These are phyloP conservation scores for Pyrenochaeta sp. DNA, from an alignment of 2,329 filamentous ascomycete species.

Conservation along the genomic window DNA sequence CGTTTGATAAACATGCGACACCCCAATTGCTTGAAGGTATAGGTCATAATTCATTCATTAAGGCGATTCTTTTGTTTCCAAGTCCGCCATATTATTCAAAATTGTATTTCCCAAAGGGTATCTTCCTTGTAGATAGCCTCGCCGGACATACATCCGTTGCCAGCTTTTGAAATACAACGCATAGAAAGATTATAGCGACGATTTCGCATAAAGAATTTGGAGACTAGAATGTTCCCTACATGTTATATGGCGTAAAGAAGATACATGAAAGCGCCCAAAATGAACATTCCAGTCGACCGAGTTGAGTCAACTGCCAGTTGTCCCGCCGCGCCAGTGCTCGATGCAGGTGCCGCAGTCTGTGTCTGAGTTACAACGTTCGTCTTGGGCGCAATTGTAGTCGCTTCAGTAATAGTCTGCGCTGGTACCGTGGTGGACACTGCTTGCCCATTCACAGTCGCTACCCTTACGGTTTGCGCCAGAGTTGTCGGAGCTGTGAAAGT, in stretches of 20 bases:
- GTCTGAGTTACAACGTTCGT: slow-evolving; percentile 31
- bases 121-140: slow-evolving; percentile 22
- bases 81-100: slow-evolving; percentile 7
- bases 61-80: too few species aligned
- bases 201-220: neutral
- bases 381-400: slow-evolving; percentile 33
- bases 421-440: slow-evolving; percentile 27
- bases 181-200: neutral
- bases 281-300: slow-evolving; percentile 31
- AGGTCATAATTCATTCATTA: too few species aligned
- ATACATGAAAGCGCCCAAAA: slow-evolving; percentile 38
- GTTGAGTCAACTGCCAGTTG: slow-evolving; percentile 23
- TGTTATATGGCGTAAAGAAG: slow-evolving; percentile 29
- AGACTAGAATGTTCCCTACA: neutral
- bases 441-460: slow-evolving; percentile 26
- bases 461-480: slow-evolving; percentile 26
- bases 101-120: slow-evolving; percentile 23
- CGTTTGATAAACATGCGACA: slow-evolving; percentile 5
- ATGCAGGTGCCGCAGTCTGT: slow-evolving; percentile 16
- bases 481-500: slow-evolving; percentile 36
- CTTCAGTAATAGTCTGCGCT: slow-evolving; percentile 27
- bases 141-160: neutral
- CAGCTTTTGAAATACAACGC: neutral
- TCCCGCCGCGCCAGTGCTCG: slow-evolving; percentile 30
- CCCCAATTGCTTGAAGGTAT: slow-evolving; percentile 21